Base-by-base conservation (phyloP, 495 filamentous ascomycete genomes). In the Penicillium canescens region DNA sequence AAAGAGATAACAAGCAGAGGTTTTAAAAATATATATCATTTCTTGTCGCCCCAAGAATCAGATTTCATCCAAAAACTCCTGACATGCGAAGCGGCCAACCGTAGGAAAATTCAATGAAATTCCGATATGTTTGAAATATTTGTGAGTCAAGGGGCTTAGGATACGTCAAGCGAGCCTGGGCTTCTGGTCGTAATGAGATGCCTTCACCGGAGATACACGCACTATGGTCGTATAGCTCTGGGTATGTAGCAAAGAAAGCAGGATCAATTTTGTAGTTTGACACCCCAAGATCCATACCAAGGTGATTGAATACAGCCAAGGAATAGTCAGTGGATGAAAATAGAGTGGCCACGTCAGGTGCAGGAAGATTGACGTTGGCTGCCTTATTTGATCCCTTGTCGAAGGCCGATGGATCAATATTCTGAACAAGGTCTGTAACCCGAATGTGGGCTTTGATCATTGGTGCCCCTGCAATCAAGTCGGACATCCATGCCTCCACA, bases 241-340 rank as follows among this genome's bases (percentile, higher is more conserved):
- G 51, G 11, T 54, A 54, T 5, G 33, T 54, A 16, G 33, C 51
- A 14, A 54, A 54, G 42, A 54, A 54, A 6, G 51, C 34, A 13
- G 51, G 51, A 35, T 54, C 51, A 21, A 54, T 46, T 35, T 54
- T 54, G 31, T 54, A 54, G 10, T 46, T 46, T 4, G 51, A 54
- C 3, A 54, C 43, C 7, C 51, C 51, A 23, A 23, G 43, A 28
- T 45, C 35, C 51, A 54, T 54, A 26, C 40, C 46, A 1, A 54
- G 26, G 14, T 28, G 24, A 6, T 54, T 54, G 24, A 54, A 54
- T 6, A 46, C 43, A 12, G 51, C 51, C 36, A 28, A 21, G 0
- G 51, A 37, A 41, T 36, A 54, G 2, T 39, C 16, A 1, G 51
- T 26, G 6, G 43, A 46, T 6, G 42, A 41, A 21, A 54, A 54